Conservation (phyloP, 768 basidiomycete genomes). For the Exsudoporus frostii region DNA sequence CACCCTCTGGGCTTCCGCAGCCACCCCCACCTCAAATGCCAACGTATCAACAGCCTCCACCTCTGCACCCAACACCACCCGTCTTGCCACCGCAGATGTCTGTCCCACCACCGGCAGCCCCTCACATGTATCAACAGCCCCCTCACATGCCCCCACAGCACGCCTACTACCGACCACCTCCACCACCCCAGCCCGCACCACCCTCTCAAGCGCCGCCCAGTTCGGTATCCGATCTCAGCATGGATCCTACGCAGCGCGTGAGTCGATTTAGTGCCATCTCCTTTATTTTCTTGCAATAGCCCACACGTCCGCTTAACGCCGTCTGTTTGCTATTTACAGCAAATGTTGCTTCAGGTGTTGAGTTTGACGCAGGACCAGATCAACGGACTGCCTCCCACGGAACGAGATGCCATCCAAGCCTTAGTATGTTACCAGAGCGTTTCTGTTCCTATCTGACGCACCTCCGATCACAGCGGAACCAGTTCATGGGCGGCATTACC, state of each 20-base stretch:
- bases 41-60: slow-evolving; percentile 28
- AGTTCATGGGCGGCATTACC: slow-evolving; percentile 34
- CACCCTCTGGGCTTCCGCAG: slow-evolving; percentile 27
- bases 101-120: slow-evolving; percentile 27
- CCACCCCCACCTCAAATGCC: slow-evolving; percentile 33
- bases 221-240: slow-evolving; percentile 34
- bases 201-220: slow-evolving; percentile 30
- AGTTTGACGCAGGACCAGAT: slow-evolving; percentile 81
- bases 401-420: slow-evolving; percentile 76
- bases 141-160: slow-evolving; percentile 33
- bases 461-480: slow-evolving; percentile 27
- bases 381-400: slow-evolving; percentile 70
- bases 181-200: slow-evolving; percentile 28
- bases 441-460: neutral
- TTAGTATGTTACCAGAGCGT: slow-evolving; percentile 47
- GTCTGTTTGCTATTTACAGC: slow-evolving; percentile 36
- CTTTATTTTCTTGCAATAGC: neutral
- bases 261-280: slow-evolving; percentile 3
- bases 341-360: slow-evolving; percentile 85
- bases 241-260: slow-evolving; percentile 54
- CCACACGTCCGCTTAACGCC: neutral
- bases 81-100: slow-evolving; percentile 33
- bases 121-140: slow-evolving; percentile 31
- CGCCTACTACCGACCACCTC: slow-evolving; percentile 31
- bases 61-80: slow-evolving; percentile 33